These are phyloP conservation scores for Fusarium verticillioides DNA, from an alignment of 2,329 filamentous ascomycete species.

Conservation along the genomic window DNA sequence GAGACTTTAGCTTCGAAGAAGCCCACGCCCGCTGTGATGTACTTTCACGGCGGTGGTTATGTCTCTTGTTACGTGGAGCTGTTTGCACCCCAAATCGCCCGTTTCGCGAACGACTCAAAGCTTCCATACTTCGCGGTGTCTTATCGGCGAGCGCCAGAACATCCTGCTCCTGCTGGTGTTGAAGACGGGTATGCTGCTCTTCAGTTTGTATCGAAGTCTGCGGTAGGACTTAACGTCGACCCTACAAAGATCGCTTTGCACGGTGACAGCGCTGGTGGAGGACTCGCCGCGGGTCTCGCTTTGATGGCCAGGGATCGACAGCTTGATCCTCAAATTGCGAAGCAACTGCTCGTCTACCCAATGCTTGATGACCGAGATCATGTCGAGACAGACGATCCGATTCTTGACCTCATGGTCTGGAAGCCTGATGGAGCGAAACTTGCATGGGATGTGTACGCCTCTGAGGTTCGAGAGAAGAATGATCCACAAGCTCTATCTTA, in stretches of 20 bases:
- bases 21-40: slow-evolving; percentile 9
- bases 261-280: slow-evolving; percentile 25
- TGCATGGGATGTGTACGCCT: slow-evolving; percentile 38
- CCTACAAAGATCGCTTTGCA: slow-evolving; percentile 12
- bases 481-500: slow-evolving; percentile 27
- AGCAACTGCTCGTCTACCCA: slow-evolving; percentile 20
- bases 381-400: neutral
- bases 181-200: slow-evolving; percentile 27
- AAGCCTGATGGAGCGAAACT: slow-evolving; percentile 31
- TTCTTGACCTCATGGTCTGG: slow-evolving; percentile 28
- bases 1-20: neutral
- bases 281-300: slow-evolving; percentile 9
- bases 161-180: slow-evolving; percentile 15
- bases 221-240: slow-evolving; percentile 12
- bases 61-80: slow-evolving; percentile 8
- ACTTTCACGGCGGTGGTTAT: slow-evolving; percentile 21
- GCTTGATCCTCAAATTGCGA: slow-evolving; percentile 1
- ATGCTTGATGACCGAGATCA: slow-evolving; percentile 31
- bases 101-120: slow-evolving; percentile 9
- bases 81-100: slow-evolving; percentile 20
- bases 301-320: slow-evolving; percentile 15
- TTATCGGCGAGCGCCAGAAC: slow-evolving; percentile 25
- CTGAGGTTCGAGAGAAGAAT: neutral
- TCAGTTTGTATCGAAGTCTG: neutral
- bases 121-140: slow-evolving; percentile 22